phyloP scores from a whole-genome alignment of 176 grass and related monocot genomes.

The Paspalum notatum region DNA sequence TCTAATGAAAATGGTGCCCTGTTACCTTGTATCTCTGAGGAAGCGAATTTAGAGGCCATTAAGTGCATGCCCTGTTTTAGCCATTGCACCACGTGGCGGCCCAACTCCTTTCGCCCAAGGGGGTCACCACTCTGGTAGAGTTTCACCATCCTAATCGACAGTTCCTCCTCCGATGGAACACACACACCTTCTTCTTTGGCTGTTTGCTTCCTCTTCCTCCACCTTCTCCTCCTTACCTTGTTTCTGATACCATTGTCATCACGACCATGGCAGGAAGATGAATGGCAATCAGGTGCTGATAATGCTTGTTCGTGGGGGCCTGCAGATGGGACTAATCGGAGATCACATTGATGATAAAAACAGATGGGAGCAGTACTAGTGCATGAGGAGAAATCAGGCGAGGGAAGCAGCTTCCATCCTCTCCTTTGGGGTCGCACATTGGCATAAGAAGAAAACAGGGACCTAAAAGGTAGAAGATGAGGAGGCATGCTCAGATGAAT shows the following conservation, averaged over 20 bases:
- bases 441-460: slow-evolving; percentile 29
- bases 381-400: slow-evolving; percentile 5
- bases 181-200: slow-evolving; percentile 30
- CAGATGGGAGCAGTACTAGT: not conserved
- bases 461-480: slow-evolving; percentile 41
- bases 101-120: slow-evolving; percentile 76
- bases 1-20: slow-evolving; percentile 45
- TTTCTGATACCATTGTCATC: not conserved
- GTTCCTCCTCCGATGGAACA: slow-evolving; percentile 58
- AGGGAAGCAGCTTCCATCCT: slow-evolving; percentile 38
- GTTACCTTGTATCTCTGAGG: slow-evolving; percentile 50
- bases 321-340: slow-evolving; percentile 39
- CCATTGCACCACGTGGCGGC: slow-evolving; percentile 71
- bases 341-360: slow-evolving; percentile 38
- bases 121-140: slow-evolving; percentile 78
- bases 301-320: slow-evolving; percentile 10
- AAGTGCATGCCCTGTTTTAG: slow-evolving; percentile 73
- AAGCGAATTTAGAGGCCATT: slow-evolving; percentile 73
- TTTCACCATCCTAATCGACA: slow-evolving; percentile 49
- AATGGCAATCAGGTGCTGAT: slow-evolving; percentile 23
- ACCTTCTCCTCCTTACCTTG: slow-evolving; percentile 43
- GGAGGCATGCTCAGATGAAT: slow-evolving; percentile 44
- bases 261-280: not conserved
- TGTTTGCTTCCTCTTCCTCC: slow-evolving; percentile 37
- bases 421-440: slow-evolving; percentile 10